These are phyloP conservation scores for Aspergillus tamarii DNA, from an alignment of 2,329 filamentous ascomycete genomes.

Conservation along the genomic window DNA sequence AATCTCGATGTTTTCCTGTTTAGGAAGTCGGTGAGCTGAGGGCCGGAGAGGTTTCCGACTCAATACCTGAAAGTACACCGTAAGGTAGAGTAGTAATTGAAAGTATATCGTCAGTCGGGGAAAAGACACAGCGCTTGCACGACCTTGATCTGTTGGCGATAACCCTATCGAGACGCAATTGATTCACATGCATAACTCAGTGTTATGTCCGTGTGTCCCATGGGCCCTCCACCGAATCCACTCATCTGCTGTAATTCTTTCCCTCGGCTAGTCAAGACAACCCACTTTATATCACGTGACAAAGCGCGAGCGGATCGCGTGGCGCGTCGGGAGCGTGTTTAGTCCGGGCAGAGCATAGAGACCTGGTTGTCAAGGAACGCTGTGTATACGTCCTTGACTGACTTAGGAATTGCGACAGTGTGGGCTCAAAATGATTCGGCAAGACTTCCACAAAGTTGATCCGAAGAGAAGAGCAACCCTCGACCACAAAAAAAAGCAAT, in stretches of 20 bases:
- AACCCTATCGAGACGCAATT: background rate
- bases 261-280: conserved; percentile 11
- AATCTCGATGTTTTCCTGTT: conserved; percentile 29
- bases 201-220: background rate
- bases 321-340: conserved; percentile 28
- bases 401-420: background rate
- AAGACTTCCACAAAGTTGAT: conserved; percentile 49
- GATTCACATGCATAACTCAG: background rate
- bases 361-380: background rate
- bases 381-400: background rate
- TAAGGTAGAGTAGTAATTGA: background rate
- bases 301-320: conserved; percentile 15
- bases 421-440: conserved; percentile 44
- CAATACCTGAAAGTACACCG: background rate
- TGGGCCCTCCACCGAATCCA: background rate
- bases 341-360: background rate
- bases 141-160: background rate
- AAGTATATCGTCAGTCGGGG: background rate
- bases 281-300: conserved; percentile 16
- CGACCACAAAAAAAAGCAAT: conserved; percentile 84
- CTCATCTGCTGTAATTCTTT: background rate
- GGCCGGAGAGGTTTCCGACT: conserved; percentile 20
- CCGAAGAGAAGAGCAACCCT: conserved; percentile 76
- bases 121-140: background rate
- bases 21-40: conserved; percentile 39